These are phyloP conservation scores for Aspergillus fischeri DNA, from an alignment of 2,329 filamentous ascomycete genomes.

Conservation along the genomic window DNA sequence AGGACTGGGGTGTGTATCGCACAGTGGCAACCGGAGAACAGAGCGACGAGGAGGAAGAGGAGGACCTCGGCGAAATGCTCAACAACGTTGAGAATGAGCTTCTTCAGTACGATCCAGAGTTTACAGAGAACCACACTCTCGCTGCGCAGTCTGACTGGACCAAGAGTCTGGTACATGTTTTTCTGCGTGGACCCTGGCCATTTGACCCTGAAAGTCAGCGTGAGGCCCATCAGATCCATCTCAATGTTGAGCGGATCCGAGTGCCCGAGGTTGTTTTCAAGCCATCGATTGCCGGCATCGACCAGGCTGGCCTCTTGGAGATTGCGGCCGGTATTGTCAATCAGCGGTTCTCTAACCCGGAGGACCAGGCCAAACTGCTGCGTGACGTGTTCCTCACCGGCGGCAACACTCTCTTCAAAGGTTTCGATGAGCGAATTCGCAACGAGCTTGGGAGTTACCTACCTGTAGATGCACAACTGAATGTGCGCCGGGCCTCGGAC, in stretches of 20 bases:
- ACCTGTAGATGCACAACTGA: conserved; percentile 64
- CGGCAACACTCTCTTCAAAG: conserved; percentile 81
- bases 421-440: conserved; percentile 77
- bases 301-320: conserved; percentile 90
- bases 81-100: conserved; percentile 78
- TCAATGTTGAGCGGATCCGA: conserved; percentile 94
- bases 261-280: conserved; percentile 93
- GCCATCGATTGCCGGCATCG: conserved; percentile 82
- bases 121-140: conserved; percentile 86
- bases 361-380: conserved; percentile 65
- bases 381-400: conserved; percentile 90
- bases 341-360: conserved; percentile 62
- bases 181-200: conserved; percentile 79
- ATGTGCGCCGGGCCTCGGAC: conserved; percentile 69
- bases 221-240: conserved; percentile 81
- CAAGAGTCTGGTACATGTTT: conserved; percentile 84
- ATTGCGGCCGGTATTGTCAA: conserved; percentile 86
- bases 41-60: conserved; percentile 86
- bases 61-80: conserved; percentile 72
- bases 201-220: conserved; percentile 76
- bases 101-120: conserved; percentile 78
- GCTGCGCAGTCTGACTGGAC: conserved; percentile 95
- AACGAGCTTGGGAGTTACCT: conserved; percentile 69
- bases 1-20: conserved; percentile 96
- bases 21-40: conserved; percentile 77